Evolutionary conservation across 441 rosid species (phyloP), one percentile per base, ranked within the genome.

Genomic region (Erodium chrysanthum): DNA sequence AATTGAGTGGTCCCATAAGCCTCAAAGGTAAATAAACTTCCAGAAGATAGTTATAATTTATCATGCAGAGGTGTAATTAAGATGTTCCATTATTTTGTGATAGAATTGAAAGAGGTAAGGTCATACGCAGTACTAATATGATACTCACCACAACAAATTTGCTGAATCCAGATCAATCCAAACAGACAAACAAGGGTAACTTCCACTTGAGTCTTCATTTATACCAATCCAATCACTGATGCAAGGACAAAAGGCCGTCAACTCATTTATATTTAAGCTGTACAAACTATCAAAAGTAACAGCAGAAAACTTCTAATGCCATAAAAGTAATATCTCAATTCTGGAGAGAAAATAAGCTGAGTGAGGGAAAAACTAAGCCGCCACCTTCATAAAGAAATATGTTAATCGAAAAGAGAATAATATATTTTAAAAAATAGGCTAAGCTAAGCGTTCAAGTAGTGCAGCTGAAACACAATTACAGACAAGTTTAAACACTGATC

Each of bases 81-180:
- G 44, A 62, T 64, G 0, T 52, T 54, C 64, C 50, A 66, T 8
- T 59, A 23, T 73, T 12, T 21, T 20, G 14, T 9, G 10, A 18
- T 29, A 50, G 62, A 40, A 59, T 12, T 59, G 10, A 66, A 21
- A 27, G 44, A 67, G 25, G 17, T 10, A n/a, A 69, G 20, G 21
- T 58, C n/a, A 18, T 2, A 48, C 5, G 56, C 46, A 70, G 14
- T 46, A 66, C 2, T 60, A 64, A 27, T 68, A n/a, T 33, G 48
- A 68, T 70, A 82, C 85, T 82, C 67, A 92, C 97, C 91, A 73
- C 88, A 83, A 74, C 82, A 70, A 75, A 84, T 79, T 68, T 35
- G 88, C 60, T 77, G 89, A 78, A 88, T 31, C 75, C 80, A 72
- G 74, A 84, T 74, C 71, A 88, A 73, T 68, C 78, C 20, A 68